Conservation (phyloP, 2,329 filamentous ascomycete species). For the Acrocalymma vagum region DNA sequence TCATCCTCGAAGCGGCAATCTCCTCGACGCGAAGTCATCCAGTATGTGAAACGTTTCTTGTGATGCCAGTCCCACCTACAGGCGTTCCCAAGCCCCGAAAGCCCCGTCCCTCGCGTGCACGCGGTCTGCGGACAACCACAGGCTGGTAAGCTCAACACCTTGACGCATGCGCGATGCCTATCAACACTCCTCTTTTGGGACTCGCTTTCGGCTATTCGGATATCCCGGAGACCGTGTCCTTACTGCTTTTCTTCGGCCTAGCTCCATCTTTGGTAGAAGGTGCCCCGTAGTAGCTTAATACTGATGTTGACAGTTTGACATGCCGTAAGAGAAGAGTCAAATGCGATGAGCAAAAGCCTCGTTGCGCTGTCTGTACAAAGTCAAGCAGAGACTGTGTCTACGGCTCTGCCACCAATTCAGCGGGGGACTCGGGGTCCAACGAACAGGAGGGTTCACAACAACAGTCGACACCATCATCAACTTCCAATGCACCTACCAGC, state of each 20-base stretch:
- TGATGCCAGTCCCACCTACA: constrained; percentile 37
- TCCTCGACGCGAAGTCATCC: constrained; percentile 37
- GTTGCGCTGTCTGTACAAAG: constrained; percentile 55
- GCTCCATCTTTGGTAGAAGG: too few relatives aligned
- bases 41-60: constrained; percentile 29
- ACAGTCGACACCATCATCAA: constrained; percentile 21
- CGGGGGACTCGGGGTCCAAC: constrained; percentile 12
- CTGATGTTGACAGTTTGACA: constrained; percentile 45
- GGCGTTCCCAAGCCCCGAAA: constrained; percentile 41
- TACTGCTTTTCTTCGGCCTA: too few relatives aligned
- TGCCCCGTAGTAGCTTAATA: too few relatives aligned
- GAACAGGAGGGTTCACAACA: constrained; percentile 17
- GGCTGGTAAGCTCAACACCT: constrained; percentile 49
- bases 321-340: constrained; percentile 60
- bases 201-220: too few relatives aligned
- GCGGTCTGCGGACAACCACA: constrained; percentile 55
- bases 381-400: constrained; percentile 54
- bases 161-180: too few relatives aligned
- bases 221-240: too few relatives aligned
- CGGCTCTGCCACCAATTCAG: constrained; percentile 23
- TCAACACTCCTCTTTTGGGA: too few relatives aligned
- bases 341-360: constrained; percentile 58
- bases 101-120: constrained; percentile 52
- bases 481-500: constrained; percentile 13
- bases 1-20: constrained; percentile 27